Base-by-base conservation (phyloP, 495 filamentous ascomycete species). In the Talaromyces liani region DNA sequence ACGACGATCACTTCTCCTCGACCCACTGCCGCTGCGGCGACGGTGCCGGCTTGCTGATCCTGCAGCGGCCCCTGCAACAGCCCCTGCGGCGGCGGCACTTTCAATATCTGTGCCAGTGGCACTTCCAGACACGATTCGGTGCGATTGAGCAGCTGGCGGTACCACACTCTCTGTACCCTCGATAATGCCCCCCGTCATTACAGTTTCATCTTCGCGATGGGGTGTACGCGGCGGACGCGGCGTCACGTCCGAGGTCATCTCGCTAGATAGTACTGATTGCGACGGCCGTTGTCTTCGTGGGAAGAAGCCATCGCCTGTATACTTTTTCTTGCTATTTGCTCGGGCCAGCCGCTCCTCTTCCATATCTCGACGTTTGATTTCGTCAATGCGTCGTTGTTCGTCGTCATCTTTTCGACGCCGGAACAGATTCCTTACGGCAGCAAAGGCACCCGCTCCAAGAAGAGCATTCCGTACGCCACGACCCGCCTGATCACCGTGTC, bases 341-440 rank as follows among this genome's bases (percentile, higher is more conserved):
- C 84, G 75, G 51, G 78, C 76, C 10, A 86, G 68, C 8, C 83
- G 79, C 63, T 89, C 86, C 39, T 90, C 84, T 39, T 89, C 79
- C n/a, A 77, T 70, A 31, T 87, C 83, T 41, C 72, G 78, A 49
- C 74, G 73, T 49, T 79, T 83, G 22, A 90, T 78, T 3, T 84
- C 81, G 34, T 87, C 85, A 16, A 90, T 58, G n/a, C 87, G 80
- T 16, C 79, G 82, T 49, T 91, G 80, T 60, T 91, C 87, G 67
- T 84, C 86, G 55, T 80, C 77, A 16, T 84, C 83, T 65, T 80
- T 82, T 10, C 83, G 77, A 55, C 84, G 83, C 39, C 81, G 86
- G 67, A 88, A 85, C 67, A 86, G 79, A 70, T 86, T 89, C 72
- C 86, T 72, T 75, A 84, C 72, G 66, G 91, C 74, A 70, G 88